These are phyloP conservation scores for Uronychia setigera DNA, from an alignment of 73 alveolate genomes.

Conservation along the genomic window DNA sequence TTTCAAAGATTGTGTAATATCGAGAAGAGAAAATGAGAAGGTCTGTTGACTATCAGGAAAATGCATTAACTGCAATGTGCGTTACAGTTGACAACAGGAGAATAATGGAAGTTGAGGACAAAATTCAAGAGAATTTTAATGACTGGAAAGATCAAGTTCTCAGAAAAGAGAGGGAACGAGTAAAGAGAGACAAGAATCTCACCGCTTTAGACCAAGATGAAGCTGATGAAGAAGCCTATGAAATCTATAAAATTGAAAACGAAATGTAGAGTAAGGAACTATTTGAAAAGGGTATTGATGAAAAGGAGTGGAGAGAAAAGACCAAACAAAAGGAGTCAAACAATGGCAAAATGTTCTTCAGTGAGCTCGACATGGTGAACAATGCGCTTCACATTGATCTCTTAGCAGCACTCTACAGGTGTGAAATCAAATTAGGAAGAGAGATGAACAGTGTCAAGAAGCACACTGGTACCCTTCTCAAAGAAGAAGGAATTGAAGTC, in stretches of 20 bases:
- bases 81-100: slow-evolving; percentile 87
- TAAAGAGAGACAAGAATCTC: slow-evolving; percentile 69
- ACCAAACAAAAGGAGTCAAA: slow-evolving; percentile 49
- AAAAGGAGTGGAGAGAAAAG: slow-evolving; percentile 73
- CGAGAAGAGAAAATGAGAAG: slow-evolving; percentile 64
- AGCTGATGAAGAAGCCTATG: slow-evolving; percentile 91
- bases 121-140: slow-evolving; percentile 78
- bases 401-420: slow-evolving; percentile 64
- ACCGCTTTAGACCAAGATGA: slow-evolving; percentile 85
- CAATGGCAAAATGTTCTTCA: slow-evolving; percentile 27
- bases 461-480: slow-evolving; percentile 37
- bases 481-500: slow-evolving; percentile 25
- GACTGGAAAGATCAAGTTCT: slow-evolving; percentile 78
- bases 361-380: slow-evolving; percentile 57
- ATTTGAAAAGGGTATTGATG: slow-evolving; percentile 61
- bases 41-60: slow-evolving; percentile 69
- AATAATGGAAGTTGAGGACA: slow-evolving; percentile 82
- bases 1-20: slow-evolving; percentile 59
- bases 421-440: slow-evolving; percentile 65
- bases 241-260: slow-evolving; percentile 82
- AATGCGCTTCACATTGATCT: slow-evolving; percentile 74
- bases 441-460: slow-evolving; percentile 35
- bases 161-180: slow-evolving; percentile 86
- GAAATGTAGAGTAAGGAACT: slow-evolving; percentile 73
- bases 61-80: slow-evolving; percentile 80